phyloP scores from a whole-genome alignment of 352 stramenopile species.

The Phytopythium mirpurense region DNA sequence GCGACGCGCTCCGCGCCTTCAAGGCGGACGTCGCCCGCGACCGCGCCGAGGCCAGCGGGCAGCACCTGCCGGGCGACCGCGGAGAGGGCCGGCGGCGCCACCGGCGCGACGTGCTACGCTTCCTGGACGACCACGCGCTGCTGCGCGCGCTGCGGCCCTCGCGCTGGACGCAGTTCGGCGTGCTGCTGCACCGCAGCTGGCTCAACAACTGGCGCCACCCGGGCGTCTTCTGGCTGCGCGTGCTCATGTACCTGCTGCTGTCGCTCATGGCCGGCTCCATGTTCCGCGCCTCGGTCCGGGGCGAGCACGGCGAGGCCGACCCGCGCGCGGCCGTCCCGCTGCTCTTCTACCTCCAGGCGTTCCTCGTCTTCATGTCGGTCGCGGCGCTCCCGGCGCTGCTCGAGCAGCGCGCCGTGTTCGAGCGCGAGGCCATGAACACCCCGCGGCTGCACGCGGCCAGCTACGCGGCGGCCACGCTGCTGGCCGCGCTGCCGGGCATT shows the following conservation, averaged over 20 bases:
- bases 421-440: constrained; percentile 76
- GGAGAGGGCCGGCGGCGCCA: neutral
- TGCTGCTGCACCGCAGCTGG: constrained; percentile 47
- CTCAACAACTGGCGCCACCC: constrained; percentile 67
- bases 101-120: constrained; percentile 1
- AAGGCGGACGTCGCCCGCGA: constrained; percentile 28
- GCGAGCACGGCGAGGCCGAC: constrained; percentile 30
- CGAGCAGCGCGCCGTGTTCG: constrained; percentile 77
- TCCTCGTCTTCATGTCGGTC: constrained; percentile 91
- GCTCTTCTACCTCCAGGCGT: constrained; percentile 87
- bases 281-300: constrained; percentile 45
- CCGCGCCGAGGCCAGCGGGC: constrained; percentile 11
- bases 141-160: constrained; percentile 30
- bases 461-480: constrained; percentile 75
- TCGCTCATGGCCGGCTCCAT: constrained; percentile 71
- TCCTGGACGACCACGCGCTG: constrained; percentile 27
- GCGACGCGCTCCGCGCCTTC: constrained; percentile 21
- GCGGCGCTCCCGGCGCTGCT: constrained; percentile 82
- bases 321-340: constrained; percentile 43
- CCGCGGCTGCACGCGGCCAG: constrained; percentile 48
- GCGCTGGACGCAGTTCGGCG: constrained; percentile 41
- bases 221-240: constrained; percentile 70
- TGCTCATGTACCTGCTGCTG: constrained; percentile 79
- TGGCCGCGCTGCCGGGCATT: constrained; percentile 64
- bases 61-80: neutral